phyloP scores from a whole-genome alignment of 805 yeast genomes.

The Zygoascus flipseniorum region DNA sequence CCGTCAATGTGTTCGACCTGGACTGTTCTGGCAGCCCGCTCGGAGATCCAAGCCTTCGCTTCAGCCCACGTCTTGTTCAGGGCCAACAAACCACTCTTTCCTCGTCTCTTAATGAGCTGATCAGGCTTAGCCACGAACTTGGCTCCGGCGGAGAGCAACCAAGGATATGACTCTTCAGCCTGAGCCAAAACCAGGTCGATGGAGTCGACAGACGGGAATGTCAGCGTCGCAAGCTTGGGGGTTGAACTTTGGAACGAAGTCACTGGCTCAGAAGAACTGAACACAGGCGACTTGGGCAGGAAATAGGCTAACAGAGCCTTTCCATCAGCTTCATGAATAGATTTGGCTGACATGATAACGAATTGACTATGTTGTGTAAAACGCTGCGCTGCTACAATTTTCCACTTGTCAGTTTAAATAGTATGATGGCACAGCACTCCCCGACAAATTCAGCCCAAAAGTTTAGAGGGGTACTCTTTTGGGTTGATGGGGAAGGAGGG shows the following conservation, averaged over 20 bases:
- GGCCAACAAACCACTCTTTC: conserved; percentile 37
- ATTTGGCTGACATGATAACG: conserved; percentile 34
- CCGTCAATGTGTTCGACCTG: conserved; percentile 35
- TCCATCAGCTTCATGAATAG: conserved; percentile 40
- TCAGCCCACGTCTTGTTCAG: conserved; percentile 37
- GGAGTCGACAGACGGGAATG: conserved; percentile 26
- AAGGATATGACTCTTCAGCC: conserved; percentile 34
- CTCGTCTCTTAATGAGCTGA: conserved; percentile 39
- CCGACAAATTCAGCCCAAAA: not conserved
- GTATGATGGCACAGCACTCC: not conserved
- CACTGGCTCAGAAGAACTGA: conserved; percentile 24
- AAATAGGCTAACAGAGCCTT: conserved; percentile 37
- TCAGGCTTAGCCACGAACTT: conserved; percentile 40
- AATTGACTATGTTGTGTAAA: not conserved
- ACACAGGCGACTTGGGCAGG: conserved; percentile 34
- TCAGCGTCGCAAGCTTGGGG: conserved; percentile 31
- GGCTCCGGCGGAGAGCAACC: conserved; percentile 31
- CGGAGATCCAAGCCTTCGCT: conserved; percentile 36
- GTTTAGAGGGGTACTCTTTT: not conserved
- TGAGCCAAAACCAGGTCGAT: conserved; percentile 28
- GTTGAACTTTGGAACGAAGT: conserved; percentile 26
- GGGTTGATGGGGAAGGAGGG: not conserved
- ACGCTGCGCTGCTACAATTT: too few relatives aligned
- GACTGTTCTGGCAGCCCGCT: conserved; percentile 34
- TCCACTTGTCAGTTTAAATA: not conserved